These are phyloP conservation scores for Boletus subluridellus DNA, from an alignment of 1,284 basidiomycete genomes.

Conservation along the genomic window DNA sequence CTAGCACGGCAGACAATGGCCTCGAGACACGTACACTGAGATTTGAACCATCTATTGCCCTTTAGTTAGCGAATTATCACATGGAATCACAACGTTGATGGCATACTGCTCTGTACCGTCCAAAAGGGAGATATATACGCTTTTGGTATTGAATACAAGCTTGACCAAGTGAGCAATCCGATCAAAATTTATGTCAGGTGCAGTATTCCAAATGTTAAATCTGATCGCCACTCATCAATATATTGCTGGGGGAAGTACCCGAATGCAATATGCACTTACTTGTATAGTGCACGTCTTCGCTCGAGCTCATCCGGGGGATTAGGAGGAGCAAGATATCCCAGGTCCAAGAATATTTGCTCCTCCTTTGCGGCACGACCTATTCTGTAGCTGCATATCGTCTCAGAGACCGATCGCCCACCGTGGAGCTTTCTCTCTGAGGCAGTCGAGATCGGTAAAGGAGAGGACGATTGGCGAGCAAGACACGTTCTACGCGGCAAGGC, in stretches of 20 bases:
- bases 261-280: constrained; percentile 42
- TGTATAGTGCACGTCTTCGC: constrained; percentile 75
- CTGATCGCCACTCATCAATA: constrained; percentile 38
- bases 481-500: constrained; percentile 49
- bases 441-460: constrained; percentile 49
- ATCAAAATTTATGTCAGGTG: constrained; percentile 86
- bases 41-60: constrained; percentile 71
- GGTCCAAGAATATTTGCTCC: constrained; percentile 54
- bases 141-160: constrained; percentile 87
- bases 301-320: constrained; percentile 79
- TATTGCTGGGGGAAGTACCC: not conserved
- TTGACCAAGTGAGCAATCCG: constrained; percentile 87
- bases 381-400: constrained; percentile 35
- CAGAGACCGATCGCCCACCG: constrained; percentile 40
- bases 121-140: constrained; percentile 78
- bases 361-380: constrained; percentile 55
- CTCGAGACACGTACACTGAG: constrained; percentile 55
- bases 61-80: constrained; percentile 11
- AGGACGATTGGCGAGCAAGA: constrained; percentile 58
- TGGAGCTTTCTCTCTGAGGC: constrained; percentile 40
- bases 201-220: constrained; percentile 85
- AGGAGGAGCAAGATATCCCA: constrained; percentile 77
- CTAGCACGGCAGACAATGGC: not conserved
- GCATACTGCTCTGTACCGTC: constrained; percentile 77
- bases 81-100: constrained; percentile 1